phyloP scores from a whole-genome alignment of 192 early-diverging fungal species.

The Coemansia sp. region DNA sequence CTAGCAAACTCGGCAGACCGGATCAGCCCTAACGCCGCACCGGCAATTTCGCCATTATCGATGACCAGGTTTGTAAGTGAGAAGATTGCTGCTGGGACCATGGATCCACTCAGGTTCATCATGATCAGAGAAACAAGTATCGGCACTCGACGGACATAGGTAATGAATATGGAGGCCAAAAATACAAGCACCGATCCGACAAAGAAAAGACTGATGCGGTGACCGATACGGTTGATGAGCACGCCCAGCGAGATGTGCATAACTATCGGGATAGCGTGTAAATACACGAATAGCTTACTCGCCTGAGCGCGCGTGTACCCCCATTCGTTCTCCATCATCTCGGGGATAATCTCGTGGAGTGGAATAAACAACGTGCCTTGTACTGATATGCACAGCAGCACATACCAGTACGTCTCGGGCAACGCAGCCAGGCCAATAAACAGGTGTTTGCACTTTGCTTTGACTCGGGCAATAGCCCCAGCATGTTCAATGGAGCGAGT shows the following conservation, averaged over 20 bases:
- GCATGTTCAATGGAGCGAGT: neutral
- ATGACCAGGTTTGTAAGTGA: constrained; percentile 52
- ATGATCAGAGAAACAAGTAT: constrained; percentile 39
- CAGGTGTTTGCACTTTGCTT: constrained; percentile 44
- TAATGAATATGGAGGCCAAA: constrained; percentile 40
- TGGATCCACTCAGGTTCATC: constrained; percentile 45
- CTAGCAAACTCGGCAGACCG: constrained; percentile 54
- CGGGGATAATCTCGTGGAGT: constrained; percentile 51
- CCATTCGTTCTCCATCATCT: constrained; percentile 56
- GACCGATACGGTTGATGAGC: constrained; percentile 59
- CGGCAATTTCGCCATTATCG: constrained; percentile 50
- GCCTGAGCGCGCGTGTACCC: constrained; percentile 44
- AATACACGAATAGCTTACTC: constrained; percentile 52
- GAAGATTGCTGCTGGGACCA: constrained; percentile 49
- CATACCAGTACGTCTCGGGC: constrained; percentile 55
- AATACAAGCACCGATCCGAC: constrained; percentile 39
- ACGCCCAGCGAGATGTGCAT: constrained; percentile 58
- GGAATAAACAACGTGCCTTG: constrained; percentile 55
- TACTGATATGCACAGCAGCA: constrained; percentile 43
- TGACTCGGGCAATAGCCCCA: neutral
- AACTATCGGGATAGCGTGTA: constrained; percentile 59
- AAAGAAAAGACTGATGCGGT: constrained; percentile 50
- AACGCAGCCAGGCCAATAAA: constrained; percentile 36
- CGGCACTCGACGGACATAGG: constrained; percentile 37
- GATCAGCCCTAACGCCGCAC: constrained; percentile 53